Evolutionary conservation across 1,284 basidiomycete species (phyloP), one percentile per base, ranked within the genome.

Genomic region (Cutaneotrichosporon sp.): DNA sequence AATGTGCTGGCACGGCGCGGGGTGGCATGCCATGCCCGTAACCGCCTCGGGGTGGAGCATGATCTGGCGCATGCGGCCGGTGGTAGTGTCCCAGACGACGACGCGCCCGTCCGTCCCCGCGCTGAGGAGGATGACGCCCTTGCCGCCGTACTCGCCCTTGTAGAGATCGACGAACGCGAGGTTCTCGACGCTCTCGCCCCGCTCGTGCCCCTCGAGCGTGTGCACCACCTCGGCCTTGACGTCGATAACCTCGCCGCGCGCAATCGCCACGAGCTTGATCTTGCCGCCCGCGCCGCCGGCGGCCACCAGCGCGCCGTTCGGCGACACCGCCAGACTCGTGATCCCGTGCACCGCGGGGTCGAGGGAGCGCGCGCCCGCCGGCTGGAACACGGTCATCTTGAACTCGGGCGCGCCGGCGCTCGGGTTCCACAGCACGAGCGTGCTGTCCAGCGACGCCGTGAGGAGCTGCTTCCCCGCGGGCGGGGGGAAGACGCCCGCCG

Each of bases 51-150:
- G 57, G 42, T 67, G 66, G 9, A 47, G 53, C 55, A 64, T 81
- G 24, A 90, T 91, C n/a, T 88, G 84, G 59, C 94, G 85, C 47
- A 93, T 76, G 63, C 89, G 84, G 82, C 90, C 91, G 13, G 90
- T 92, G 54, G 85, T 85, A 38, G 95, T 83, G 80, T 99, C 95
- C 92, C 93, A 98, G 47, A 97, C 88, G 73, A 91, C 91, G 25
- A 88, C 89, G 76, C 91, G 93, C 0, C 95, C 94, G 74, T 99
- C 97, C 13, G 95, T 97, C 2, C 86, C 92, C 4, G 90, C 94
- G 0, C 91, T 93, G 1, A 94, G 87, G 27, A 89, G 64, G 3
- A 80, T 89, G 18, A 91, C 85, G 31, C 89, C 85, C 60, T 83
- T 82, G 84, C 87, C 51, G 42, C 77, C 63, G 52, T 72, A 51